phyloP scores from a whole-genome alignment of 257 asterid genomes.

The Plantago ovata region DNA sequence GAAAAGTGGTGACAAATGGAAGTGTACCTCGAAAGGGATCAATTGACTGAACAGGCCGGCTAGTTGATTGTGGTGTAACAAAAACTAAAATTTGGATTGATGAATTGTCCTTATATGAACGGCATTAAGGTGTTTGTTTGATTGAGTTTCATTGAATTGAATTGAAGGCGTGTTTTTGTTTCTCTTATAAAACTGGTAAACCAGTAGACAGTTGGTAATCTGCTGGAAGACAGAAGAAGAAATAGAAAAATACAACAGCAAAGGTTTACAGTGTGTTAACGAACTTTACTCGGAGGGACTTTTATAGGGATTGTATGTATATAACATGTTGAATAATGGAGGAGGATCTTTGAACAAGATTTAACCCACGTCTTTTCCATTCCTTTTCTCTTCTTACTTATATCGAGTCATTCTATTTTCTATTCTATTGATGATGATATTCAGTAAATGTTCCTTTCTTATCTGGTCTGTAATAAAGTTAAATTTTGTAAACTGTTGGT shows the following conservation, averaged over 20 bases:
- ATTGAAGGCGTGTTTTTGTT: slow-evolving; percentile 17
- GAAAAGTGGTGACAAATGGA: slow-evolving; percentile 10
- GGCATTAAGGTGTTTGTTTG: too few species aligned
- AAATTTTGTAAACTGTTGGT: neutral
- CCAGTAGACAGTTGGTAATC: slow-evolving; percentile 18
- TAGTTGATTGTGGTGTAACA: too few species aligned
- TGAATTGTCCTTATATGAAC: neutral
- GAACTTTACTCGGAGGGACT: neutral
- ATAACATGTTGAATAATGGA: neutral
- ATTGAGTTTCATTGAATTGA: slow-evolving; percentile 10
- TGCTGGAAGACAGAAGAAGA: slow-evolving; percentile 17
- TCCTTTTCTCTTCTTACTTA: neutral
- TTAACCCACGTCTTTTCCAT: slow-evolving; percentile 25
- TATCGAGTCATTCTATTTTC: too few species aligned
- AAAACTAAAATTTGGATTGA: too few species aligned
- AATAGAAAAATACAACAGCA: too few species aligned
- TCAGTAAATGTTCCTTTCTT: neutral
- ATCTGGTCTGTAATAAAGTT: neutral
- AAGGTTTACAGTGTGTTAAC: neutral
- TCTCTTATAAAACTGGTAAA: slow-evolving; percentile 13
- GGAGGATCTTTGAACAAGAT: slow-evolving; percentile 10
- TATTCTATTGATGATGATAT: too few species aligned
- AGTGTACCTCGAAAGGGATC: slow-evolving; percentile 28
- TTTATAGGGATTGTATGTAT: neutral
- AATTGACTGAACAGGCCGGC: slow-evolving; percentile 18